A percentile compares a stretch with the other conserved stretches of the same genome.
phyloP scores from a whole-genome alignment of 352 stramenopile species.

The Peronospora belbahrii region DNA sequence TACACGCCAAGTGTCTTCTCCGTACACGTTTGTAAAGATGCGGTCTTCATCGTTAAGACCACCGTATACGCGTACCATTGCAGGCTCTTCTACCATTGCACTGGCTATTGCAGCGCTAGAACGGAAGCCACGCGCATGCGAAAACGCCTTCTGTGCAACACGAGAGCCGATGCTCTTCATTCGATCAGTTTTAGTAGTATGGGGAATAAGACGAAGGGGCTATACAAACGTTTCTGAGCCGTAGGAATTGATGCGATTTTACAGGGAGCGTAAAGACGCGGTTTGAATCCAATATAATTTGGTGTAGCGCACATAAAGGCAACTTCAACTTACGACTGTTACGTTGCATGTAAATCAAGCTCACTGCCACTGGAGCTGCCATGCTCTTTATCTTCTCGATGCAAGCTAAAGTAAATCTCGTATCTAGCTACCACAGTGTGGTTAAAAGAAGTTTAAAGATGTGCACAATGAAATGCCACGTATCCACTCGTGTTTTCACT shows the following conservation, averaged over 20 bases:
- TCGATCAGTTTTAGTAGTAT: too few relatives aligned
- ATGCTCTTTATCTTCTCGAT: too few relatives aligned
- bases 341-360: too few relatives aligned
- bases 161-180: conserved; percentile 34
- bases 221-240: conserved; percentile 11
- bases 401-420: too few relatives aligned
- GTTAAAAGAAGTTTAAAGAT: too few relatives aligned
- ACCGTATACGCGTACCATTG: conserved; percentile 86
- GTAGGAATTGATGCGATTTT: conserved; percentile 23
- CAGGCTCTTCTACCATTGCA: conserved; percentile 38
- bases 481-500: too few relatives aligned
- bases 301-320: conserved; percentile 10
- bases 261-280: background rate
- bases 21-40: conserved; percentile 99
- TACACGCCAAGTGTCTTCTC: conserved; percentile 89
- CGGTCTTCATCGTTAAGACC: conserved; percentile 97
- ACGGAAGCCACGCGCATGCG: conserved; percentile 31
- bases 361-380: too few relatives aligned
- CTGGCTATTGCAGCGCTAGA: conserved; percentile 32
- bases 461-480: too few relatives aligned
- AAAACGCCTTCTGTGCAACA: conserved; percentile 26
- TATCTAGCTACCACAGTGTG: too few relatives aligned
- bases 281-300: background rate
- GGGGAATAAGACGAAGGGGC: too few relatives aligned
- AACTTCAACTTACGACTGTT: background rate